These are phyloP conservation scores for Exophiala aquamarina DNA, from an alignment of 2,329 filamentous ascomycete genomes.

Conservation along the genomic window DNA sequence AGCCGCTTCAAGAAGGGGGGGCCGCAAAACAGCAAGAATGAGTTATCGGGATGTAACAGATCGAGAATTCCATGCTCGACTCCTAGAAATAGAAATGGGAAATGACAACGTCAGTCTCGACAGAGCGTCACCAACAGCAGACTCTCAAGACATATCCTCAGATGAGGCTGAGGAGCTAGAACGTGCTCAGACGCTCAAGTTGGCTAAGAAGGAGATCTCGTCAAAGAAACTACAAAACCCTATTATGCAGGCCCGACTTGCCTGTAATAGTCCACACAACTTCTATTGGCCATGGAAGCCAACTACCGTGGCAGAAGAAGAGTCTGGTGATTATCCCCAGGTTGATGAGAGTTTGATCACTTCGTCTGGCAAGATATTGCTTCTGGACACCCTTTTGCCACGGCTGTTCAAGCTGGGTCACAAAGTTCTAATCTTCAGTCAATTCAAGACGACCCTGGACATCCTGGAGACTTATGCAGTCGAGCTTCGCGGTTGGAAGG, in stretches of 20 bases:
- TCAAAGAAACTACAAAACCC: constrained; percentile 92
- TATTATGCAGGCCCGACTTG: constrained; percentile 84
- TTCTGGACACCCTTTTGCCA: constrained; percentile 82
- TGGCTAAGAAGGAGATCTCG: constrained; percentile 74
- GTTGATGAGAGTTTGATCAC: constrained; percentile 82
- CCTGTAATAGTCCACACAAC: constrained; percentile 92
- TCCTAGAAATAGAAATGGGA: constrained; percentile 44
- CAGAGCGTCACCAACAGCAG: constrained; percentile 13
- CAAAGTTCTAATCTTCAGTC: constrained; percentile 93
- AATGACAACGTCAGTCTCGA: constrained; percentile 51
- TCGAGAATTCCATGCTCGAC: constrained; percentile 75
- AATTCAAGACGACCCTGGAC: constrained; percentile 93
- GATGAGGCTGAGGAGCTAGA: constrained; percentile 35
- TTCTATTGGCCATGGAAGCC: constrained; percentile 87
- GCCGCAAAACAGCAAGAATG: constrained; percentile 44
- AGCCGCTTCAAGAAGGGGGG: constrained; percentile 52
- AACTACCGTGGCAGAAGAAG: constrained; percentile 62
- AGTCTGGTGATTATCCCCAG: constrained; percentile 48
- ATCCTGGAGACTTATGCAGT: constrained; percentile 83
- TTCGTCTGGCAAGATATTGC: constrained; percentile 90
- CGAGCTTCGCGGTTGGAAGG: constrained; percentile 73
- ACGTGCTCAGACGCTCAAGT: constrained; percentile 33
- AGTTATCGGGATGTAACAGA: constrained; percentile 74
- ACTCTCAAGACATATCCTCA: constrained; percentile 20
- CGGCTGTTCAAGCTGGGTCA: constrained; percentile 71